These are phyloP conservation scores for Domatiomyces catenatus DNA, from an alignment of 2,329 filamentous ascomycete species.

Conservation along the genomic window DNA sequence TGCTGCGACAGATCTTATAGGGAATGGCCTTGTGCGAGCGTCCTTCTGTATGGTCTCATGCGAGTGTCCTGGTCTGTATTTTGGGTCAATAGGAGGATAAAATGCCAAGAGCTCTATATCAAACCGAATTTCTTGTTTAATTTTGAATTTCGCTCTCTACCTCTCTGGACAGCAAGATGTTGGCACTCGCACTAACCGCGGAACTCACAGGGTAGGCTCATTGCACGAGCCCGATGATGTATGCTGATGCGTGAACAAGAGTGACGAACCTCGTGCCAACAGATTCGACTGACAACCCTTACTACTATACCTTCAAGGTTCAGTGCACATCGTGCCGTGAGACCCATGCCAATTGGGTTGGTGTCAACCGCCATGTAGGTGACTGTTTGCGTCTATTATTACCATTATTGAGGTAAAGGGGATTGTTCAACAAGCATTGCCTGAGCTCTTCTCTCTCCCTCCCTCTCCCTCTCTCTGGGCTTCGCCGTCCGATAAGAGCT, in stretches of 20 bases:
- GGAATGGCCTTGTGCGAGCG: neutral
- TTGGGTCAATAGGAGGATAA: too few species aligned
- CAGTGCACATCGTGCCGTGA: conserved; percentile 97
- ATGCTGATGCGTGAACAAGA: conserved; percentile 32
- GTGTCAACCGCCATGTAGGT: conserved; percentile 74
- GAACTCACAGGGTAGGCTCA: conserved; percentile 17
- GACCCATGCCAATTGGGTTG: conserved; percentile 70
- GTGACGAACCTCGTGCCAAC: conserved; percentile 78
- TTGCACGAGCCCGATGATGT: neutral
- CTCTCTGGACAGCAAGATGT: conserved; percentile 4
- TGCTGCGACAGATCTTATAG: neutral
- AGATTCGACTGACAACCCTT: conserved; percentile 67
- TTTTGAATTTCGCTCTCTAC: neutral
- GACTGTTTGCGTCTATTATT: neutral
- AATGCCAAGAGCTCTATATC: neutral
- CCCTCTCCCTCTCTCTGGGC: neutral
- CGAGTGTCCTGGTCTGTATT: too few species aligned
- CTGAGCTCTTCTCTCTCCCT: too few species aligned
- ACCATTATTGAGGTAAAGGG: neutral
- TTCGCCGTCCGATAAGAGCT: neutral
- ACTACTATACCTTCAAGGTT: conserved; percentile 96
- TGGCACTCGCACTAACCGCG: conserved; percentile 14
- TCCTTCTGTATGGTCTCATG: too few species aligned
- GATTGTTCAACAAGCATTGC: neutral
- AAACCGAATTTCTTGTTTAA: neutral